Evolutionary conservation across 106 monocot species (phyloP), one percentile per base, ranked within the genome.

Genomic region (Dendrobium officinale): DNA sequence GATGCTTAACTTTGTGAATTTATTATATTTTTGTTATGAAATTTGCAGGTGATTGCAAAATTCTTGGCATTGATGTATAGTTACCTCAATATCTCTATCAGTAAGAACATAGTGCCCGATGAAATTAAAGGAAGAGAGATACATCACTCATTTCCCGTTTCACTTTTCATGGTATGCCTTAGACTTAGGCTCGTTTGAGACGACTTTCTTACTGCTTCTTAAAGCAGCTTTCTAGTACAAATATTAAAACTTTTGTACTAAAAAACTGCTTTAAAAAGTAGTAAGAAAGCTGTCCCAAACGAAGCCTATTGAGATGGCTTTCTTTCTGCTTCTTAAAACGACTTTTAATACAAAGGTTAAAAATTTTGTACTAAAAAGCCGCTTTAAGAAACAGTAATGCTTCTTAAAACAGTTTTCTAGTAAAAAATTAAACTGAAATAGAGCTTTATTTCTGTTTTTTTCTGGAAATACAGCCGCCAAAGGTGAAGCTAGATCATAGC

Each of bases 1-100:
- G 22, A 75, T 11, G 24, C 73, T 75, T 58, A n/a, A 7, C 77
- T 55, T 78, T 59, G 41, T 43, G 1, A 59, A 75, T 81, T 8
- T 0, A 58, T 81, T 45, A 2, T 44, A 41, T 77, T 78, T 54
- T 61, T 22, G 5, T 61, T 48, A 80, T 84, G 42, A 7, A 80
- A 64, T 79, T 41, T 81, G 82, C 86, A 99, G 98, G 98, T 91
- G 68, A 92, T 99, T 80, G 98, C 98, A 11, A 99, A 99, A 77
- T 99, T 99, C 83, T 89, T 99, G 98, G 86, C 89, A 10, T 83
- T 99, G 86, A 95, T 99, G 98, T 99, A 99, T 78, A 99, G 98
- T 85, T 99, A 99, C 75, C 84, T 99, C 83, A 99, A 99, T 77
- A 99, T 99, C 75, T 99, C 98, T 54, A 75, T 99, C 9, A 99